Base-by-base conservation (phyloP, 345 rosid species). In the Gossypium herbaceum region DNA sequence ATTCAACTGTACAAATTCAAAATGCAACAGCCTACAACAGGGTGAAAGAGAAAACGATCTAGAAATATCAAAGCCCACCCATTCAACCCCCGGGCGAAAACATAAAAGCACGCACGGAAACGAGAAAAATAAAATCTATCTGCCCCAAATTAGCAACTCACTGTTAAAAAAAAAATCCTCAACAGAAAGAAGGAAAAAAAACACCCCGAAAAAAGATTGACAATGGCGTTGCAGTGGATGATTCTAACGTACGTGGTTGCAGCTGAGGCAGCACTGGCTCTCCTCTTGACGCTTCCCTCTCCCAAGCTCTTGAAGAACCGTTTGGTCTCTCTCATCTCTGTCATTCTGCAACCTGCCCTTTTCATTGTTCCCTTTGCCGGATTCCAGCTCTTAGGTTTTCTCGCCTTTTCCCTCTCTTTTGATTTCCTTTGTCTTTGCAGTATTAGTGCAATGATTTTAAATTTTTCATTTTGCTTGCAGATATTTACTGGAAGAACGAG, bases 171-270 rank as follows among this genome's bases (percentile, higher is more conserved):
- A 15, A 34, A 34, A 5, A 24, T 24, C 41, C 41, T 34, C 43
- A 7, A 39, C 7, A 22, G 3, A 10, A 4, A 12, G 3, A 20
- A 10, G 3, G 2, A 57, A 22, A 20, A 60, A 29, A 19, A 11
- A 20, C 10, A 16, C 20, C 45, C 17, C 20, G 48, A 16, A 15
- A 24, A 66, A 7, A n/a, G 9, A 66, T 20, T 17, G 7, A 17
- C 27, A 84, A 90, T 90, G 92, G 94, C 85, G 76, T 79, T 90
- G 82, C 94, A 90, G 80, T 90, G 94, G 94, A 52, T 82, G 82
- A 84, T 90, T 48, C 81, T 90, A 68, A 69, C 91, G 20, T 90
- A 87, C 85, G 71, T 84, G 71, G 94, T 83, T 52, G 92, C 91
- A 27, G 88, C 84, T 1, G 94, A 90, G 83, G 91, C 82, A 2